Percentiles rank a stretch among this genome's conserved stretches.
Conservation (phyloP, 139 green algal species). For the Pleodorina starrii region DNA sequence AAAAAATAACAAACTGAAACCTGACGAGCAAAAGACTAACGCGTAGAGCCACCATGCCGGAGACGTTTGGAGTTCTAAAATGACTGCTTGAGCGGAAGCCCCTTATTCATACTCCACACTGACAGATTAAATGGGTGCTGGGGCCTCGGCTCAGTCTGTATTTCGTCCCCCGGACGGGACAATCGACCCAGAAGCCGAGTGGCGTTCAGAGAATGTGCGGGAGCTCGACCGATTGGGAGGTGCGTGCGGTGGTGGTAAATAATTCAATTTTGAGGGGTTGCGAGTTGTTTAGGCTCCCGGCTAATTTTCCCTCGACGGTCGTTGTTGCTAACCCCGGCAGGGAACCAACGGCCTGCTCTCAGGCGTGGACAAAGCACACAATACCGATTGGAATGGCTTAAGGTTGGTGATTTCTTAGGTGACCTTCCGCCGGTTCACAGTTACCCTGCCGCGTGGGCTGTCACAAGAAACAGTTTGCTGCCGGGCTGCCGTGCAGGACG, state of each 20-base stretch:
- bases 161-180: slow-evolving; percentile 6
- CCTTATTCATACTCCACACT: too few relatives aligned
- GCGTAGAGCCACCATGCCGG: too few relatives aligned
- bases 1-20: too few relatives aligned
- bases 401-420: slow-evolving; percentile 1
- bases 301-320: neutral
- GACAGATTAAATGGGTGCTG: slow-evolving; percentile 1
- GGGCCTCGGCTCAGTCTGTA: slow-evolving; percentile 6
- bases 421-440: neutral
- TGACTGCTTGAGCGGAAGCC: too few relatives aligned
- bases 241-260: neutral
- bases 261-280: neutral
- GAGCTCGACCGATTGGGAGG: slow-evolving; percentile 49
- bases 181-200: slow-evolving; percentile 24
- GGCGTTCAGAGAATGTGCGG: slow-evolving; percentile 9
- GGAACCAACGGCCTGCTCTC: slow-evolving; percentile 17
- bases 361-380: neutral
- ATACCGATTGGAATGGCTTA: slow-evolving; percentile 42
- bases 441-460: neutral
- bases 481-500: neutral
- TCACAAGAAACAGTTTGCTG: neutral
- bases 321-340: neutral
- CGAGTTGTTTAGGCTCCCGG: neutral
- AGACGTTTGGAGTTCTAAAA: too few relatives aligned
- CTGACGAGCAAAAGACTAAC: too few relatives aligned